phyloP scores from a whole-genome alignment of 2,329 filamentous ascomycete species.

The Beauveria medogensis region DNA sequence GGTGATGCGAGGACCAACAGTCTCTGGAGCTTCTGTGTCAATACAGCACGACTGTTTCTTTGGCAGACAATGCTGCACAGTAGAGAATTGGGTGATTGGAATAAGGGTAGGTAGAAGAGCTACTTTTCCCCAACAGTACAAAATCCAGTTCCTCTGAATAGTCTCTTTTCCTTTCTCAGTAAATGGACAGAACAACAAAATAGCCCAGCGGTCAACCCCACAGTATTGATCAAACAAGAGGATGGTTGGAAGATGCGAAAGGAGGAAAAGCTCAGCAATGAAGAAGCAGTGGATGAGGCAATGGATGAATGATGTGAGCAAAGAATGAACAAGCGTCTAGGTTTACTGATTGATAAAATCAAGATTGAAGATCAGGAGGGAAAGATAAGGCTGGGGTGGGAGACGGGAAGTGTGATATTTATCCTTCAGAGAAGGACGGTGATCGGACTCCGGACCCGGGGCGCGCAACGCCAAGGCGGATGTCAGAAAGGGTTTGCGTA shows the following conservation, averaged over 20 bases:
- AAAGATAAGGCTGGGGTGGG: not conserved
- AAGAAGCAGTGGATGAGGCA: not conserved
- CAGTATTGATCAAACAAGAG: not conserved
- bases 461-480: not conserved
- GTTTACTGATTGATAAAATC: not conserved
- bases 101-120: slow-evolving; percentile 18
- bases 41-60: not conserved
- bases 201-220: not conserved
- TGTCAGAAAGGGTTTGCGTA: not conserved
- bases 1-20: not conserved
- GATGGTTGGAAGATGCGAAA: not conserved
- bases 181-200: not conserved
- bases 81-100: slow-evolving; percentile 15
- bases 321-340: not conserved
- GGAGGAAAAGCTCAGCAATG: not conserved
- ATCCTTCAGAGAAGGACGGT: slow-evolving; percentile 1
- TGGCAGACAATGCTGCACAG: slow-evolving; percentile 12
- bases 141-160: not conserved
- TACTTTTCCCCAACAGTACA: slow-evolving; percentile 12
- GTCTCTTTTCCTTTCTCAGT: not conserved
- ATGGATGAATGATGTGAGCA: not conserved
- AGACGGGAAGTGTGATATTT: slow-evolving; percentile 5
- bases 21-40: not conserved
- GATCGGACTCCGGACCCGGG: slow-evolving; percentile 4
- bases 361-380: not conserved